These are phyloP conservation scores for Yamadazyma kanchanaburiensis DNA, from an alignment of 1,139 yeast species.

Conservation along the genomic window DNA sequence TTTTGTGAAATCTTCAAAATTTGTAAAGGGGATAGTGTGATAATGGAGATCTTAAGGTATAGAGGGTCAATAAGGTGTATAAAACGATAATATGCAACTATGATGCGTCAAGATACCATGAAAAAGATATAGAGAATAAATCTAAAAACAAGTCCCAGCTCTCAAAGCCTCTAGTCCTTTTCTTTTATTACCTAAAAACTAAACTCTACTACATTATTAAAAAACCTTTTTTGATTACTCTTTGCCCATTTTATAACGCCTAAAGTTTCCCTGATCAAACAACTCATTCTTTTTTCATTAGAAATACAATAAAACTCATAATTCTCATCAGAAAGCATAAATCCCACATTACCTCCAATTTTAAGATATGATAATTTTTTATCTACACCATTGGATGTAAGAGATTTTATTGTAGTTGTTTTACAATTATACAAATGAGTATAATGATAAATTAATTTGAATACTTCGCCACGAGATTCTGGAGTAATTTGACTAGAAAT, in stretches of 20 bases:
- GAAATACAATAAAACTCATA: conserved; percentile 42
- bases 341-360: conserved; percentile 23
- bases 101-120: too few species aligned
- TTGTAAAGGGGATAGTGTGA: too few species aligned
- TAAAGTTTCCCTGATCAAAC: conserved; percentile 30
- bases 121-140: too few species aligned
- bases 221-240: conserved; percentile 31
- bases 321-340: conserved; percentile 33
- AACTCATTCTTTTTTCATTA: conserved; percentile 25
- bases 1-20: too few species aligned
- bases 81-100: too few species aligned
- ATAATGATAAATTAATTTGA: conserved; percentile 32
- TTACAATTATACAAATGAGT: conserved; percentile 26
- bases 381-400: conserved; percentile 9
- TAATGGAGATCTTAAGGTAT: too few species aligned
- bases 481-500: conserved; percentile 28
- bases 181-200: background rate
- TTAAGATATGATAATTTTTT: conserved; percentile 39
- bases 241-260: conserved; percentile 40
- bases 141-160: too few species aligned
- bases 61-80: too few species aligned
- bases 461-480: conserved; percentile 5
- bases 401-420: conserved; percentile 20
- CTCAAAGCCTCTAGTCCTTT: too few species aligned
- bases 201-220: conserved; percentile 20